Base-by-base conservation (phyloP, 805 yeast genomes). In the Candida patagonica region DNA sequence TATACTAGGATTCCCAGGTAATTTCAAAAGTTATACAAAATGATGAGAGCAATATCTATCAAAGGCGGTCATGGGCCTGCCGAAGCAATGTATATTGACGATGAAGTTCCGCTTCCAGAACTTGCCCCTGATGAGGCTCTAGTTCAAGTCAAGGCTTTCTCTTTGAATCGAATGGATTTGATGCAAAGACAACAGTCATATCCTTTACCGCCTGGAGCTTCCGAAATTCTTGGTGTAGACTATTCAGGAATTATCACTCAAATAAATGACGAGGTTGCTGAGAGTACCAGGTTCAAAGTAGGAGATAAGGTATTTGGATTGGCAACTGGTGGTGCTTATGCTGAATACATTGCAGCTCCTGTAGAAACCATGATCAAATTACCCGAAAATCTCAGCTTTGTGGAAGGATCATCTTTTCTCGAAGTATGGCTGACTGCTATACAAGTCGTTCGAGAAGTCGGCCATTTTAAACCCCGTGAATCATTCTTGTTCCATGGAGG, bases 261-360 rank as follows among this genome's bases (percentile, higher is more conserved):
- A 19, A 30, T 49, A 8, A 40, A 41, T 16, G 35, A 37, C 6
- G 49, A 42, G 16, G 26, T 37, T 15, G 39, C 35, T 6, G 36
- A 40, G 22, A 35, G 41, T 7, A 33, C 42, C 13, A 41, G 38
- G 4, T 57, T 56, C 41, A 46, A 40, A 7, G 51, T 47, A 3
- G 66, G 65, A 6, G 65, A 62, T 29, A 40, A 45, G 9, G 68
- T 63, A 16, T 56, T 57, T 42, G 68, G 68, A 1, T 48, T 61
- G 16, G 56, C 49, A 1, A 42, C 46, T 4, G 65, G 66, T 8
- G 68, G 68, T 5, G 60, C 67, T 3, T 61, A 60, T 39, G 64
- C 66, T 6, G 61, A 62, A 46, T 55, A 49, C 32, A 55, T 62
- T 12, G 53, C 47, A 2, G 57, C 61, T 32, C 46, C 54, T 16